Evolutionary conservation across 441 rosid species (phyloP), one percentile per base, ranked within the genome.

Genomic region (Erodium moschatum): DNA sequence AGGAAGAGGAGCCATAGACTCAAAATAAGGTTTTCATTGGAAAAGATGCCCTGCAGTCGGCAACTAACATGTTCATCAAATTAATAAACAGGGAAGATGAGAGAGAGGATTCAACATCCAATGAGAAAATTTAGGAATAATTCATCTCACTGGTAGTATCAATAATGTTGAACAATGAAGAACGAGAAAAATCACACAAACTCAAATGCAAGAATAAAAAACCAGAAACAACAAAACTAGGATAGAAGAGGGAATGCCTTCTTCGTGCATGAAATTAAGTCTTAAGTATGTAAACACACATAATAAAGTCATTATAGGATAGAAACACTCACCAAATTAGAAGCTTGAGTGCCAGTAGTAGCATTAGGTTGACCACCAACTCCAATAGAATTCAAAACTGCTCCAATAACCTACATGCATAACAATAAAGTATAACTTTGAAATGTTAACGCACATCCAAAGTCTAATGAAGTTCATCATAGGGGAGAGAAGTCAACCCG

Each of bases 361-460:
- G 77, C 84, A 78, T 65, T 81, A 69, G 79, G 52, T 69, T 85
- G 93, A 61, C 87, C 84, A 16, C 96, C 85, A 66, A 87, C 69
- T 65, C 96, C 97, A 66, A 94, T 76, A 56, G 97, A 88, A 81
- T 86, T 94, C 64, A 94, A 79, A 77, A 90, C 89, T 27, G 92
- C 88, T 62, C 97, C 97, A 78, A 91, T 87, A 77, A 89, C 91
- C 99, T 94, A 74, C 68, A 83, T 42, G 67, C 69, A 61, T 64
- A 40, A 72, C 12, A 75, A 70, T 44, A 13, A 69, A 16, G 13
- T 38, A 69, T 65, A 16, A 44, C 50, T 44, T 44, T 44, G 50
- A 44, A 44, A 44, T 65, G 65, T 15, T 46, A 67, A 44, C 20
- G 20, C 21, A 67, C 38, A 67, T 20, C 27, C 64, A 1, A 21